These are phyloP conservation scores for Juncus inflexus DNA, from an alignment of 176 grass and related monocot species.

Conservation along the genomic window DNA sequence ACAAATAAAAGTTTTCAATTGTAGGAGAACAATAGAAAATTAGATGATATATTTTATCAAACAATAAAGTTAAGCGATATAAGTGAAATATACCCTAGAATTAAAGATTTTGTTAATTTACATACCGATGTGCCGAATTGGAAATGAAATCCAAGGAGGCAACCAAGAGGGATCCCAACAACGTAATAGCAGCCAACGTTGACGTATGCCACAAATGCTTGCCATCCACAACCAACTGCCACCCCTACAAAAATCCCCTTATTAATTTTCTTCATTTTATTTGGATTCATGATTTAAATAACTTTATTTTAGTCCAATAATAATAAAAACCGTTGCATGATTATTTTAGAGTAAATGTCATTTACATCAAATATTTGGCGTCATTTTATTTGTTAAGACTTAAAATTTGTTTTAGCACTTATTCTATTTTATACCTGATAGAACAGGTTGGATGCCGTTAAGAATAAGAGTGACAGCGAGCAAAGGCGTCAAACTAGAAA, in stretches of 20 bases:
- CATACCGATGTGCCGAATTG: conserved; percentile 42
- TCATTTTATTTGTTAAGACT: background rate
- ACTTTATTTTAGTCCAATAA: too few species aligned
- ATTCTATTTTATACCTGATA: conserved; percentile 37
- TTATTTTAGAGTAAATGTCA: too few species aligned
- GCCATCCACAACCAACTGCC: conserved; percentile 66
- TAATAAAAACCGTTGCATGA: too few species aligned
- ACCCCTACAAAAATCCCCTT: conserved; percentile 8
- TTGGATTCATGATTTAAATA: too few species aligned
- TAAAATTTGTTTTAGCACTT: too few species aligned
- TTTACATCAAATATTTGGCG: too few species aligned
- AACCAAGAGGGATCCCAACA: conserved; percentile 43
- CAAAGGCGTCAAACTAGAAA: conserved; percentile 53
- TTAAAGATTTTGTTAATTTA: background rate
- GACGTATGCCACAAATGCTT: conserved; percentile 59
- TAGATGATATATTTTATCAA: too few species aligned
- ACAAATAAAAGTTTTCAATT: too few species aligned
- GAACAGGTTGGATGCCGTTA: conserved; percentile 56
- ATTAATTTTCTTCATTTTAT: too few species aligned
- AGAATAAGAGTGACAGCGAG: conserved; percentile 50
- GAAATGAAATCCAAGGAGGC: conserved; percentile 51
- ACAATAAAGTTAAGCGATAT: too few species aligned
- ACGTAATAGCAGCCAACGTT: conserved; percentile 63
- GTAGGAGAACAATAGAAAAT: background rate
- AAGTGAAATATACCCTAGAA: background rate